These are phyloP conservation scores for Amyloporia xantha DNA, from an alignment of 768 basidiomycete genomes.

Conservation along the genomic window DNA sequence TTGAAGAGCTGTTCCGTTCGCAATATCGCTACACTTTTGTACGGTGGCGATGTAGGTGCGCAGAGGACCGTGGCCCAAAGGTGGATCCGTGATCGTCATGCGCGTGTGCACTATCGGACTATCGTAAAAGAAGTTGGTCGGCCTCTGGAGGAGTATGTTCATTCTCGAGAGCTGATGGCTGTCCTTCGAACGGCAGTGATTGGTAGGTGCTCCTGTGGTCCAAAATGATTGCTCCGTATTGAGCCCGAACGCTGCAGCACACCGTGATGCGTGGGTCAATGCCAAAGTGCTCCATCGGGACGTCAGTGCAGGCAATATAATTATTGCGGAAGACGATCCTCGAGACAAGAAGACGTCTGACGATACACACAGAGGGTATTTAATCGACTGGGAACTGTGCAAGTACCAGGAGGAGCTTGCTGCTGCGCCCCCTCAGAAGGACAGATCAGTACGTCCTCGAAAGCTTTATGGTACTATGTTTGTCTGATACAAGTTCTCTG, in stretches of 20 bases:
- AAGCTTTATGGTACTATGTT: neutral
- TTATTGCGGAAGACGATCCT: slow-evolving; percentile 1
- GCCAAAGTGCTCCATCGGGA: slow-evolving; percentile 7
- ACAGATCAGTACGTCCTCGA: neutral
- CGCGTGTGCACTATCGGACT: slow-evolving; percentile 9
- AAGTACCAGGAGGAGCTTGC: neutral
- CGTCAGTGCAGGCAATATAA: slow-evolving; percentile 8
- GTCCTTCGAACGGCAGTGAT: neutral
- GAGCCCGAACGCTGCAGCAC: neutral
- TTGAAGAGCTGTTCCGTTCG: neutral
- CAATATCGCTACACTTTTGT: neutral
- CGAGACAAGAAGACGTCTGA: neutral
- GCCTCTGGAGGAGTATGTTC: neutral
- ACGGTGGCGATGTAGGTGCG: neutral
- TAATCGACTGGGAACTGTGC: neutral
- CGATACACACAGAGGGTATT: neutral
- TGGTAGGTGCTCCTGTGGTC: neutral
- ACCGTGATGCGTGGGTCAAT: neutral
- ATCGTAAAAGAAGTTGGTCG: slow-evolving; percentile 8
- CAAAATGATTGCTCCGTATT: neutral
- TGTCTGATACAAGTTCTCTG: too few relatives aligned
- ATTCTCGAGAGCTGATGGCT: neutral
- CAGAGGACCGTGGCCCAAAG: slow-evolving; percentile 1
- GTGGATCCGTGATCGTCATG: neutral
- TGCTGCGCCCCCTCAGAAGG: neutral